phyloP scores from a whole-genome alignment of 192 early-diverging fungal species.

The Coemansia pectinata region DNA sequence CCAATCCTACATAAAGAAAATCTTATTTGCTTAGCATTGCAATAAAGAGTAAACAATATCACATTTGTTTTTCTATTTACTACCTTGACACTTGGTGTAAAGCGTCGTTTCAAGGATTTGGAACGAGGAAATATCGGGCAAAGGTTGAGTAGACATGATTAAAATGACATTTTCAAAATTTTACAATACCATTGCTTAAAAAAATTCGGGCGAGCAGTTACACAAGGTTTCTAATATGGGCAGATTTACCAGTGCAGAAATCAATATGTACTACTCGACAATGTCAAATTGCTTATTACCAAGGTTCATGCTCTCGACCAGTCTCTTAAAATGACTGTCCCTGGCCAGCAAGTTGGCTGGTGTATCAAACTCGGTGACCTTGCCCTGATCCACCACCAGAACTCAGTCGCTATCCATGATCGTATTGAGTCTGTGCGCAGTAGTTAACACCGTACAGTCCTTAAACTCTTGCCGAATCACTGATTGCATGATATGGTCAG shows the following conservation, averaged over 20 bases:
- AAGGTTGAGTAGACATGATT: not conserved
- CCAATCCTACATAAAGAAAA: constrained; percentile 5
- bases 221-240: not conserved
- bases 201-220: not conserved
- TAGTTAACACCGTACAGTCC: constrained; percentile 55
- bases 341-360: constrained; percentile 4
- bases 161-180: not conserved
- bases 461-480: constrained; percentile 52
- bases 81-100: constrained; percentile 12
- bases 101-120: constrained; percentile 42
- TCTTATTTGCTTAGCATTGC: not conserved
- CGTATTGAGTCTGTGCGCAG: constrained; percentile 72
- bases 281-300: not conserved
- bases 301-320: constrained; percentile 17
- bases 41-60: not conserved
- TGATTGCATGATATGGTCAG: constrained; percentile 64
- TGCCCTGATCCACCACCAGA: constrained; percentile 56
- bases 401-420: constrained; percentile 62
- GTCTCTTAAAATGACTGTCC: constrained; percentile 5
- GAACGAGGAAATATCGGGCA: constrained; percentile 27
- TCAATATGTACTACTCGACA: not conserved
- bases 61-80: not conserved
- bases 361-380: constrained; percentile 30
- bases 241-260: not conserved
- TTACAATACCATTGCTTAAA: not conserved